Base-by-base conservation (phyloP, 805 yeast species). In the Ogataea methanolica region DNA sequence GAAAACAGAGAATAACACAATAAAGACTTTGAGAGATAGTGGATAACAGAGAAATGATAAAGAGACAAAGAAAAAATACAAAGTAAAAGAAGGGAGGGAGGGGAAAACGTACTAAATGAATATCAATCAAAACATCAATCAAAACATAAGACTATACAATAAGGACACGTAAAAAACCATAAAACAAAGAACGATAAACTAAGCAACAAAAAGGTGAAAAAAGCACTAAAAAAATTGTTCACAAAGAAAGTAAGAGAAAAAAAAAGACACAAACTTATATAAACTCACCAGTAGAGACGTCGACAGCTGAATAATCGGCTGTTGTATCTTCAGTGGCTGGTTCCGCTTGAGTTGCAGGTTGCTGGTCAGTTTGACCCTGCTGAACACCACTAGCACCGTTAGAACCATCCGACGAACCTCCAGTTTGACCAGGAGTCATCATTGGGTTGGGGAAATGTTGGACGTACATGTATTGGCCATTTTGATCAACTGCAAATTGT, bases 391-490 rank as follows among this genome's bases (percentile, higher is more conserved):
- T 43, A 29, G 33, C 39, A 19, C 44, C 49, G 16, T 44, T 35
- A n/a, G 47, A 26, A 39, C 36, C 37, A 19, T 36, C 46, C 41
- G 31, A 26, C 12, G 31, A 26, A 26, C 31, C 31, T 26, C 4
- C 31, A 9, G 31, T 9, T 26, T 26, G 31, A 26, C 31, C 31
- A 26, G 31, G 12, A 9, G 41, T 43, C 36, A 52, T 48, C 52
- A 60, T 50, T 11, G 51, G 37, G 42, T 50, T 53, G 11, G 63
- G 59, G 40, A 53, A 60, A 16, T 53, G 60, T 44, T 55, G 64
- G 9, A 59, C 50, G 41, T 57, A 59, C 59, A 63, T 56, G 45
- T 62, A 62, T 36, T 61, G 62, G 22, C 65, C 65, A 42, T 53
- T 57, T 40, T 53, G 66, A 44, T 61, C 64, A 39, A 58, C 48